Percentiles rank a stretch among this genome's conserved stretches.
These are phyloP conservation scores for Zasmidium citrigriseum DNA, from an alignment of 2,329 filamentous ascomycete genomes.

Conservation along the genomic window DNA sequence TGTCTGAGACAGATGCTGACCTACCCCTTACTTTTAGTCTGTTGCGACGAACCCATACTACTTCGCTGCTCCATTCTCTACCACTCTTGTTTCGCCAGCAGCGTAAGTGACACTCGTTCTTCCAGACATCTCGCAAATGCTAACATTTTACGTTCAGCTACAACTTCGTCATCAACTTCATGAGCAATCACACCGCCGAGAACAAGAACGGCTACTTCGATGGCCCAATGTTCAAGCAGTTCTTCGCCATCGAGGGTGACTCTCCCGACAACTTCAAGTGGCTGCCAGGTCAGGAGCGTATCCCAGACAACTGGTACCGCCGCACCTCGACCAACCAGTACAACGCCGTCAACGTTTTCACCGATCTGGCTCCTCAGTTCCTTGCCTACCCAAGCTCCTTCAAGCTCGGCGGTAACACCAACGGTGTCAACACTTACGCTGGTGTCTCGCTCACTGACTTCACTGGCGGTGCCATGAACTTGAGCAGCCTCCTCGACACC, in stretches of 20 bases:
- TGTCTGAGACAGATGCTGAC: no score
- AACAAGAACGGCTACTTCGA: conserved; percentile 26
- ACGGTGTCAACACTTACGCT: conserved; percentile 34
- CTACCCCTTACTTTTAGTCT: no score
- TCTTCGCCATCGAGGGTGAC: conserved; percentile 24
- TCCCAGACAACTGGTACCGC: conserved; percentile 26
- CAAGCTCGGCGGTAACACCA: conserved; percentile 37
- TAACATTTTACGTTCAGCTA: conserved; percentile 19
- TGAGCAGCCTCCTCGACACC: conserved; percentile 14
- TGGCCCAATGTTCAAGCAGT: conserved; percentile 23
- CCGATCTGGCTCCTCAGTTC: conserved; percentile 14
- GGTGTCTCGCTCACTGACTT: conserved; percentile 38
- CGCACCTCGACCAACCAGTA: conserved; percentile 21
- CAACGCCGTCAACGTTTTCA: conserved; percentile 16
- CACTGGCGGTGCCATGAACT: conserved; percentile 46
- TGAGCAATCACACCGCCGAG: conserved; percentile 28
- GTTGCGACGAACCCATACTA: conserved; percentile 35
- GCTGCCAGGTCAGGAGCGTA: conserved; percentile 23
- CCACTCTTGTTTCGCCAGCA: conserved; percentile 23
- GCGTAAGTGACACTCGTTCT: no score
- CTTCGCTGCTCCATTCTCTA: conserved; percentile 31
- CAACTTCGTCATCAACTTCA: conserved; percentile 31
- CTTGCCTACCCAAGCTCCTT: conserved; percentile 16
- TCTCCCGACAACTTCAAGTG: conserved; percentile 17
- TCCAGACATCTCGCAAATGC: conserved; percentile 10